A percentile compares a stretch with the other conserved stretches of the same genome.
Conservation (phyloP, 257 asterid genomes). For the Solanum piurae region DNA sequence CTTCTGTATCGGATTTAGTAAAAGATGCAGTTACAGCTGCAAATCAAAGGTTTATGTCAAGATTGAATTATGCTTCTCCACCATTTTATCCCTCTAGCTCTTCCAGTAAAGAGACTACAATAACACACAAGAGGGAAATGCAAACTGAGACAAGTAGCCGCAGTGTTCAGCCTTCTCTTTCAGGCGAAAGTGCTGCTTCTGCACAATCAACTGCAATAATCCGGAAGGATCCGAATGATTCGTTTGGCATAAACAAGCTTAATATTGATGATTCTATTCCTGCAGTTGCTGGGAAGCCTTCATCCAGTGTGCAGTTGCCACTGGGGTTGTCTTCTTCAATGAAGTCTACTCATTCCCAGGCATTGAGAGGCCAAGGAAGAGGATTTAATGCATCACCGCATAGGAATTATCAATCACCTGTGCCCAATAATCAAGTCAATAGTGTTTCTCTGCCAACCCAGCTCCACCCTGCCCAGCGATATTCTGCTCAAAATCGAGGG, state of each 20-base stretch:
- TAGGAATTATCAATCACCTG: constrained; percentile 54
- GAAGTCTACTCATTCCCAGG: constrained; percentile 32
- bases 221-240: constrained; percentile 46
- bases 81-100: constrained; percentile 94
- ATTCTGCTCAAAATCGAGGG: constrained; percentile 39
- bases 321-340: constrained; percentile 22
- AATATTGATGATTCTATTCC: constrained; percentile 45
- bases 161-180: constrained; percentile 37
- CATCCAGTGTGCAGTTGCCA: constrained; percentile 33
- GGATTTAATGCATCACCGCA: constrained; percentile 39
- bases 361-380: constrained; percentile 62
- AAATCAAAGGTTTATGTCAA: constrained; percentile 59
- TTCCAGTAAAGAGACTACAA: constrained; percentile 46
- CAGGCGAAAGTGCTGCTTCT: constrained; percentile 23
- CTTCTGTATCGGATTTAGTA: constrained; percentile 32
- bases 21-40: constrained; percentile 31
- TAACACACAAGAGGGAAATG: constrained; percentile 37
- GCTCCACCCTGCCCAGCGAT: constrained; percentile 36
- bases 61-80: constrained; percentile 84
- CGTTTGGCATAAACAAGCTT: constrained; percentile 46
- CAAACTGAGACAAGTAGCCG: constrained; percentile 33
- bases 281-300: constrained; percentile 40
- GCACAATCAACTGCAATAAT: constrained; percentile 28
- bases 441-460: constrained; percentile 39
- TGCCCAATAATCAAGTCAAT: constrained; percentile 39